Evolutionary conservation across 331 rosid species (phyloP), one percentile per base, ranked within the genome.

Genomic region (Pyracantha coccinea): DNA sequence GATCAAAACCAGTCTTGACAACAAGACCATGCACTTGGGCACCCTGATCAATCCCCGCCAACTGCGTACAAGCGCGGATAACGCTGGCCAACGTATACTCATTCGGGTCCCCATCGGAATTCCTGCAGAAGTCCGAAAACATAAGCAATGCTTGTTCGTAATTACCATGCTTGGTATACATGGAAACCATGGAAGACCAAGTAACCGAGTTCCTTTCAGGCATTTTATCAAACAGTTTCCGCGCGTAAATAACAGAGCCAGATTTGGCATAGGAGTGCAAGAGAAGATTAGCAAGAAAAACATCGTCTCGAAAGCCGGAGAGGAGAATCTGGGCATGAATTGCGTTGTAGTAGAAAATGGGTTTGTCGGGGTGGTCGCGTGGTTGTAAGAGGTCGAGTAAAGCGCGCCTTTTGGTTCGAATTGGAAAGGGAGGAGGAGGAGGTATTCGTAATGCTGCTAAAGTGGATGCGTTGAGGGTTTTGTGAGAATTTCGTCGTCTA

Each of bases 181-280:
- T 86, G n/a, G 97, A 91, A 86, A 91, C 84, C 90, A 83, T 74
- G 2, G 96, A 84, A 74, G 97, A 89, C 96, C 93, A 88, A 83
- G 91, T 80, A 63, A 89, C 80, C 7, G 87, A 77, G 77, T 88
- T 91, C 74, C 79, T 86, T 0, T 83, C 83, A 68, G 89, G 76
- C 93, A 91, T 86, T 35, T 8, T 66, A 73, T 86, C 95, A 45
- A 91, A 91, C 87, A 91, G 55, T 25, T 73, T 83, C 54, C 79
- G 87, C 53, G 93, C 91, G 72, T 91, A 85, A 3, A 11, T 58
- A 17, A 89, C 24, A 31, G 72, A 62, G 54, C 75, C 80, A 7
- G 62, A 21, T 80, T 84, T 82, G n/a, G 88, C 75, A 19, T 83
- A 89, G 1, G 32, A n/a, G 1, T 76, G 84, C 20, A 91, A 75